A percentile compares a stretch with the other conserved stretches of the same genome.
These are phyloP conservation scores for Backusella sp. DNA, from an alignment of 192 early-diverging fungal species.

Conservation along the genomic window DNA sequence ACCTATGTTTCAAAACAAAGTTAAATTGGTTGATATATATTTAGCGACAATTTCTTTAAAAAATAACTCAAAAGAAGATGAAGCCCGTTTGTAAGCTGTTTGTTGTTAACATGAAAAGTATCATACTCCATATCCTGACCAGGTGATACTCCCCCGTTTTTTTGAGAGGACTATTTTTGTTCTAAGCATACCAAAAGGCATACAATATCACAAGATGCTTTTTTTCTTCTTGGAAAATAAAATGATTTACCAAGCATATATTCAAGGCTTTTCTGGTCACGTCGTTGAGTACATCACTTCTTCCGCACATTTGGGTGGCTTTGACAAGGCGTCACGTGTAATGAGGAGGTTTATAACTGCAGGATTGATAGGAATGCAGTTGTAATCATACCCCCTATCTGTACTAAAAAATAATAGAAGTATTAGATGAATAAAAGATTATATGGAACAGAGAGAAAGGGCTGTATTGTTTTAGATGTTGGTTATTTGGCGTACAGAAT, in stretches of 20 bases:
- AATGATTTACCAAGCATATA: not conserved
- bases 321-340: not conserved
- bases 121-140: not conserved
- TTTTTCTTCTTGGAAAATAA: not conserved
- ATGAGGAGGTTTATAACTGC: not conserved
- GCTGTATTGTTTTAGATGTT: not conserved
- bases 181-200: not conserved
- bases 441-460: not conserved
- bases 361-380: not conserved
- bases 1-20: not conserved
- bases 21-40: not conserved
- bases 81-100: not conserved
- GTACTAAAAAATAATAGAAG: not conserved
- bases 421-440: not conserved
- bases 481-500: not conserved
- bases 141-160: not conserved
- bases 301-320: not conserved
- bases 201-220: not conserved
- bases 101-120: not conserved
- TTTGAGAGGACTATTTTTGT: not conserved
- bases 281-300: not conserved
- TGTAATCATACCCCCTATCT: not conserved
- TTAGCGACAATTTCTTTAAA: no score
- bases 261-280: not conserved
- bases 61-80: no score